Evolutionary conservation across 2,329 filamentous ascomycete genomes (phyloP), one percentile per base, ranked within the genome.

Genomic region (Akanthomyces lecanii): DNA sequence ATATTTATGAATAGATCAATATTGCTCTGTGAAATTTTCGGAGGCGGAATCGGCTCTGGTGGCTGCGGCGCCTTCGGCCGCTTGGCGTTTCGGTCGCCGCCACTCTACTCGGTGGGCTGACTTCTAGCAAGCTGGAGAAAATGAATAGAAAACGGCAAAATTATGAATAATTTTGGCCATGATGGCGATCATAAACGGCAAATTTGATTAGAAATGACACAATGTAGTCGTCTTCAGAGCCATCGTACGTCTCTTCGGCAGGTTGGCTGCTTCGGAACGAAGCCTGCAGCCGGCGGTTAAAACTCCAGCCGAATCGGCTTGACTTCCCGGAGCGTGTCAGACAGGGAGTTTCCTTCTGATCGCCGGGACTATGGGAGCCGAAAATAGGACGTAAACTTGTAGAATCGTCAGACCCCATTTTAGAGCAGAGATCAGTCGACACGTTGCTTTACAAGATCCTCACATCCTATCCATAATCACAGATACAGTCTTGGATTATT

Each of bases 381-480:
- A 50, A 12, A 50, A 50, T 30, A 50, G 47, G 21, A 30, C 23
- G 47, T 28, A 50, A 23, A 50, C 47, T 50, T 50, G 47, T 50
- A 50, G 12, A 50, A 50, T 50, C 47, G 47, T 50, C 47, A 50
- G 47, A 50, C 47, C 47, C 47, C 47, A 50, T 50, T 50, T 50
- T 50, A 23, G 47, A 50, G 28, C 47, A 8, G 47, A 50, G n/a
- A 50, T 16, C 47, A 11, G 25, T 30, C 47, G 47, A 50, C 47
- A 50, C 21, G 23, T 28, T 50, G 47, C 47, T 50, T 21, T 50
- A 28, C 47, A 50, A 50, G 3, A 50, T 28, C 28, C 47, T 50
- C 47, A 28, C 47, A 50, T 50, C 21, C 21, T 21, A 50, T 3
- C n/a, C 21, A 50, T 50, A 50, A 45, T 28, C 47, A 28, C 23